Evolutionary conservation across 208 protist genomes (phyloP).

Genomic region (Crithidia acanthocephali): DNA sequence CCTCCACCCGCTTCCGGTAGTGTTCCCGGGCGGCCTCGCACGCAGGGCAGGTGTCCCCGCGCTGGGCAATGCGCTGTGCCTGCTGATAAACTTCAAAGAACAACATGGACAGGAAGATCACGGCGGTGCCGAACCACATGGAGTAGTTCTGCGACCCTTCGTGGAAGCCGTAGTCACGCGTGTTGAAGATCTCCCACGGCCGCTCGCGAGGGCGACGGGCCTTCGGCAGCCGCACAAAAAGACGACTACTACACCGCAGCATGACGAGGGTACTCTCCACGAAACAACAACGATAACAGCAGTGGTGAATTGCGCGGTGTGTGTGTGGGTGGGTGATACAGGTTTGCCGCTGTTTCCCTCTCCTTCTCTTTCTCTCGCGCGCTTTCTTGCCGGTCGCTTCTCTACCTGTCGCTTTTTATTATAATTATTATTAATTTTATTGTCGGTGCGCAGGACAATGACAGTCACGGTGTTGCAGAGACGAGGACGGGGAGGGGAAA

Average conservation of each 20-base stretch:
- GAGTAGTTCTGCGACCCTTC: constrained; percentile 88
- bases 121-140: constrained; percentile 76
- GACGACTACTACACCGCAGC: constrained; percentile 42
- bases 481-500: no score
- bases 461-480: no score
- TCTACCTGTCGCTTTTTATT: no score
- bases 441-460: no score
- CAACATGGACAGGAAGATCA: constrained; percentile 40
- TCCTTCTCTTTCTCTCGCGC: no score
- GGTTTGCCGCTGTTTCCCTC: no score
- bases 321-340: no score
- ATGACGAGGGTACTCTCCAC: constrained; percentile 5
- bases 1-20: constrained; percentile 72
- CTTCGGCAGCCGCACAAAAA: constrained; percentile 77
- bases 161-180: constrained; percentile 84
- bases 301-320: no score
- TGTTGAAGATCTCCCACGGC: constrained; percentile 91
- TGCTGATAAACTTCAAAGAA: constrained; percentile 80
- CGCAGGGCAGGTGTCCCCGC: constrained; percentile 84
- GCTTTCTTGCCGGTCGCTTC: no score
- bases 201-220: constrained; percentile 80
- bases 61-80: constrained; percentile 53
- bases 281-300: no score
- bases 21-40: constrained; percentile 85
- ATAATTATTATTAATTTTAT: no score